These are phyloP conservation scores for Epichloe hybrida DNA, from an alignment of 2,329 filamentous ascomycete species.

Conservation along the genomic window DNA sequence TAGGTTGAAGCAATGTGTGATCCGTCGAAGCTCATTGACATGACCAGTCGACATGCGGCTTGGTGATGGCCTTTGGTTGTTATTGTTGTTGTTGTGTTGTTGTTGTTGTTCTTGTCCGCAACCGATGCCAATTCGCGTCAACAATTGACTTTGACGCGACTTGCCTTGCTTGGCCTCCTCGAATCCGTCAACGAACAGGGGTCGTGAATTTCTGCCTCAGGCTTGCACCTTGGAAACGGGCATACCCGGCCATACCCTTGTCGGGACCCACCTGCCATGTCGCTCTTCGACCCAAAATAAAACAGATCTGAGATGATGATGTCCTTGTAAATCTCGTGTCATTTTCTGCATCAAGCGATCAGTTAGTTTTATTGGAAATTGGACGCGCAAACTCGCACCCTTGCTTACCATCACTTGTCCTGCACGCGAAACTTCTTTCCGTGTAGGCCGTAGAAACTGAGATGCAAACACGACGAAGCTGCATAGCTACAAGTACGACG, in stretches of 20 bases:
- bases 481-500: too few relatives aligned
- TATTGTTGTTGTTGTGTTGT: slow-evolving; percentile 8
- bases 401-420: too few relatives aligned
- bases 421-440: too few relatives aligned
- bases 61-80: slow-evolving; percentile 13
- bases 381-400: too few relatives aligned
- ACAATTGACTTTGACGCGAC: slow-evolving; percentile 11
- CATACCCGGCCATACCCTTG: not conserved
- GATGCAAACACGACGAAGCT: too few relatives aligned
- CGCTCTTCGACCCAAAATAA: not conserved
- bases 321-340: too few relatives aligned
- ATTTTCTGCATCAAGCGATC: too few relatives aligned
- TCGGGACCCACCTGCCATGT: not conserved
- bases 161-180: not conserved
- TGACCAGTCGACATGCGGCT: slow-evolving; percentile 4
- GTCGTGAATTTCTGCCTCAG: slow-evolving; percentile 6
- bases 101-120: slow-evolving; percentile 7
- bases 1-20: slow-evolving; percentile 6
- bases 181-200: not conserved
- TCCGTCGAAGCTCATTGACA: slow-evolving; percentile 11
- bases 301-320: not conserved
- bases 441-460: too few relatives aligned
- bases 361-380: too few relatives aligned
- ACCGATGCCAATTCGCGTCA: slow-evolving; percentile 10
- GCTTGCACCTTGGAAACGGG: not conserved